Base-by-base conservation (phyloP, 2,329 filamentous ascomycete genomes). In the Fusarium transvaalense region DNA sequence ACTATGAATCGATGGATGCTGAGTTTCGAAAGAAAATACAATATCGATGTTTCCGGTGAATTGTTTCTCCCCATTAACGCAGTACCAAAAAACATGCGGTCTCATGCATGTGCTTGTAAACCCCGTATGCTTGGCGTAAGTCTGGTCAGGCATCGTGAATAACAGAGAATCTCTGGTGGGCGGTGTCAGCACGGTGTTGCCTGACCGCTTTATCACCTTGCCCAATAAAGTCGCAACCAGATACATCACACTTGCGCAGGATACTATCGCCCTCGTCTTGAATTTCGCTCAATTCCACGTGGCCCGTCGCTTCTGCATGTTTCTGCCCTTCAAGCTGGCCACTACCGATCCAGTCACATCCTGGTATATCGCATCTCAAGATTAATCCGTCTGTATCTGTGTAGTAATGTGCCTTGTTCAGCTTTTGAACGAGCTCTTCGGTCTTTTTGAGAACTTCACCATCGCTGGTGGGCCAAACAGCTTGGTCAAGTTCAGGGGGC, bases 251-350 rank as follows among this genome's bases (percentile, higher is more conserved):
- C 72, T 85, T 89, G 59, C 97, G 87, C 31, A 87, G 85, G 75
- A 97, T 94, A 5, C 88, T 89, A 21, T 91, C 88, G 0, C 92
- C 95, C 76, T 97, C 92, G 73, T 89, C 97, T 76, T 97, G 95
- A 75, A 86, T 82, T 71, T 86, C 85, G 64, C 79, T 85, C 78
- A 91, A 85, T 39, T 88, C 82, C 37, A 80, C 79, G 73, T 91
- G 89, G 1, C 87, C 86, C 1, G 88, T 91, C 59, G 82, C 77
- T 43, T 82, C 80, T 12, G 89, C 89, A 76, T 94, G 91, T 68
- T 85, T 81, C 17, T 85, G 80, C 2, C 91, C 89, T 57, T 85
- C 87, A 41, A 80, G 79, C 77, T 93, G 84, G 2, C 92, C 92
- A 57, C 88, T 87, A 1, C 92, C 89, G 19, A 89, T 85, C 84